Conservation (phyloP, 192 early-diverging fungal species). For the Backusella morwellensis region DNA sequence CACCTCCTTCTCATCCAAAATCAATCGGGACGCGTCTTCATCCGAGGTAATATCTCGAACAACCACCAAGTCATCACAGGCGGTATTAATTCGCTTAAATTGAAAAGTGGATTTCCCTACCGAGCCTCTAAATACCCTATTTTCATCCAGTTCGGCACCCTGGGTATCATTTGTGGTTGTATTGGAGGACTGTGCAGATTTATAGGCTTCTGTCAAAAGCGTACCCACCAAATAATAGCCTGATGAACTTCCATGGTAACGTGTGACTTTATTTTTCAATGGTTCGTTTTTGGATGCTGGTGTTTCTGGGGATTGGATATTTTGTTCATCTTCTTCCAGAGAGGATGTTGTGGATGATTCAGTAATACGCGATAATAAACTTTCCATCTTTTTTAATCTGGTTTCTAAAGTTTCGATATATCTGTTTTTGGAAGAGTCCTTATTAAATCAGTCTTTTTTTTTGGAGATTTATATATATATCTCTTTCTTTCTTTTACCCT, state of each 20-base stretch:
- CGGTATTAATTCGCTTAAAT: conserved; percentile 10
- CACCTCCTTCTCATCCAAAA: not conserved
- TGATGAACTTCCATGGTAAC: conserved; percentile 31
- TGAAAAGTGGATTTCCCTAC: not conserved
- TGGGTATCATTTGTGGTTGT: not conserved
- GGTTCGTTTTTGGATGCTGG: not conserved
- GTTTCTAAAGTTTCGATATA: conserved; percentile 30
- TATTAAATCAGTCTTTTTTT: conserved; percentile 7
- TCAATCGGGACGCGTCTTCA: not conserved
- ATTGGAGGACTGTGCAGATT: not conserved
- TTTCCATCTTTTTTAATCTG: conserved; percentile 29
- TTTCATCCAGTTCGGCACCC: not conserved
- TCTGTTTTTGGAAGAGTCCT: not conserved
- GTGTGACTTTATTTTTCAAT: conserved; percentile 18
- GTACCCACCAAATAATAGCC: conserved; percentile 27
- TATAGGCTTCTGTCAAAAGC: conserved; percentile 9
- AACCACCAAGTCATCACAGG: conserved; percentile 25
- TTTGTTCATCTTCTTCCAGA: not conserved
- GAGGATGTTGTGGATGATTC: not conserved
- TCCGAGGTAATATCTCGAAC: conserved; percentile 14
- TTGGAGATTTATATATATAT: not conserved
- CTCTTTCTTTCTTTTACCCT: conserved; percentile 8
- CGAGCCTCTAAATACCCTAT: not conserved
- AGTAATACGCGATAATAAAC: conserved; percentile 5
- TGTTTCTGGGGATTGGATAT: not conserved